A percentile compares a stretch with the other conserved stretches of the same genome.
phyloP scores from a whole-genome alignment of 2,329 filamentous ascomycete species.

The Pseudohalonectria lignicola region DNA sequence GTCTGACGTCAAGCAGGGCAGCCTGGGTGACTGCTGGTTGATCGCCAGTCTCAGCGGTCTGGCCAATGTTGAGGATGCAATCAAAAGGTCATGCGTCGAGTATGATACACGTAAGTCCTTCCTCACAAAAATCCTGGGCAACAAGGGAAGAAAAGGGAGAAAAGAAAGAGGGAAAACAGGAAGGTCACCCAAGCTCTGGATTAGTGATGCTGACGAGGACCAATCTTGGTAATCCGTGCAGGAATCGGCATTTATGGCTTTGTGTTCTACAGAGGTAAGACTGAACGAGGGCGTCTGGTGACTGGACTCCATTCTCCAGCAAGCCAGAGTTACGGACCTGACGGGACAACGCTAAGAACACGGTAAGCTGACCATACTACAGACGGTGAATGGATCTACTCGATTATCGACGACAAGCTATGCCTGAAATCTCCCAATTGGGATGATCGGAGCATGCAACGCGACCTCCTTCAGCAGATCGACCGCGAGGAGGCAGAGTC shows the following conservation, averaged over 20 bases:
- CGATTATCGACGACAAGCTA: conserved; percentile 84
- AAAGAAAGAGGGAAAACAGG: too few species aligned
- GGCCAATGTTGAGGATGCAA: conserved; percentile 58
- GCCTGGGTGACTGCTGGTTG: conserved; percentile 73
- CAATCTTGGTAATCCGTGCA: too few species aligned
- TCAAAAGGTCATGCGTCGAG: conserved; percentile 65
- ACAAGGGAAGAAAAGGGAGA: too few species aligned
- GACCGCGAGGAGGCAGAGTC: conserved; percentile 58
- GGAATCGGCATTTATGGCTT: conserved; percentile 80
- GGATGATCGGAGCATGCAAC: conserved; percentile 66
- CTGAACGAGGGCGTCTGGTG: background rate
- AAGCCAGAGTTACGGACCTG: conserved; percentile 11
- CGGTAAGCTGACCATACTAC: conserved; percentile 3
- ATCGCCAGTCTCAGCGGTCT: conserved; percentile 70
- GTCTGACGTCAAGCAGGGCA: conserved; percentile 68
- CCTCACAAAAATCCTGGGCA: too few species aligned
- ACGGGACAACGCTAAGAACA: too few species aligned
- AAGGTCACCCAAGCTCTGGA: too few species aligned
- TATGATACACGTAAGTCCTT: conserved; percentile 45
- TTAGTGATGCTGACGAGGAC: background rate
- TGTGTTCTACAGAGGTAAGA: conserved; percentile 62
- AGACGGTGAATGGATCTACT: conserved; percentile 86
- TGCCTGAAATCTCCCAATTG: conserved; percentile 75
- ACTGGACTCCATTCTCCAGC: background rate
- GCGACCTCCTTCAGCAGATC: conserved; percentile 63